Base-by-base conservation (phyloP, 495 filamentous ascomycete genomes). In the Aspergillus homomorphus region DNA sequence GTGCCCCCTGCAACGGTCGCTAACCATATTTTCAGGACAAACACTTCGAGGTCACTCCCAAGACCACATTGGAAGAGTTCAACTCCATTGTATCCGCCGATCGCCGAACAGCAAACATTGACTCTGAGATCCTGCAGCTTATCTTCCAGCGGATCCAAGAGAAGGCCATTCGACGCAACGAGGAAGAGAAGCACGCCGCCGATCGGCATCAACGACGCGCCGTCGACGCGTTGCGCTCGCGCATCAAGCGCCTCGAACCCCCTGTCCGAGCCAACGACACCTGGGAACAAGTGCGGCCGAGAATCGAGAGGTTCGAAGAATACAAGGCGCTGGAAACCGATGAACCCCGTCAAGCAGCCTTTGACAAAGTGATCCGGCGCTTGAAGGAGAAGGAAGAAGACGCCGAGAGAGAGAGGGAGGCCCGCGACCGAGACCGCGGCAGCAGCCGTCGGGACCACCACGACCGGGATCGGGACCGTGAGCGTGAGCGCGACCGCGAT, bases 351-450 rank as follows among this genome's bases (percentile, higher is more conserved):
- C 84, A 86, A 24, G 78, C 82, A 55, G 95, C 91, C 12, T 98
- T 96, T 67, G 95, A 97, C 26, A 99, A 98, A 73, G 81, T 91
- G 63, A 86, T 97, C 57, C 88, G 91, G 42, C 91, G 94, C 53
- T 74, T 96, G 5, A 89, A 87, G 64, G 94, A 98, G 67, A 91
- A 92, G 69, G 90, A 95, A 51, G 92, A 96, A 52, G 91, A 96
- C 57, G 69, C 72, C 3, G 92, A 95, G 53, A 86, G 82, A 53
- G 89, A 93, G 20, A 87, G 88, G 53, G 80, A 79, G 43, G 51
- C 60, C 23, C 66, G 73, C 23, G 86, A 91, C 20, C 82, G 87
- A 58, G 78, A 78, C 55, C 73, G 73, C 44, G 64, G 73, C 45
- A 62, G 60, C 10, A 53, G 63, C 28, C 69, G 69, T 1, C 73